A percentile compares a stretch with the other conserved stretches of the same genome.
Evolutionary conservation across 2,329 filamentous ascomycete genomes (phyloP).

Genomic region (Acrocalymma vagum): DNA sequence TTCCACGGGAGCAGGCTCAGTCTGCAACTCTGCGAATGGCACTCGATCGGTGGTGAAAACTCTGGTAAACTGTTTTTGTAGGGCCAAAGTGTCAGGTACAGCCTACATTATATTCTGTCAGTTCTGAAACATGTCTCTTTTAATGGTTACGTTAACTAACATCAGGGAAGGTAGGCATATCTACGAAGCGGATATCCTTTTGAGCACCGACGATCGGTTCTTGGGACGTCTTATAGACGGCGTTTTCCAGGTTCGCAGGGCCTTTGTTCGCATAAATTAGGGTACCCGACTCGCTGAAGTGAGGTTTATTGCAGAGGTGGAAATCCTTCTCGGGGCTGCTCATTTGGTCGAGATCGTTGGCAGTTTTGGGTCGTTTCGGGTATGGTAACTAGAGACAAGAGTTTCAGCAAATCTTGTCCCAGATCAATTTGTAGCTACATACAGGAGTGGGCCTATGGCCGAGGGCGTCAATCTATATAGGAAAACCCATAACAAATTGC

Average conservation of each 20-base stretch:
- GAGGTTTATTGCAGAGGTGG: constrained; percentile 78
- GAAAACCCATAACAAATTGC: constrained; percentile 53
- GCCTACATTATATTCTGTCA: constrained; percentile 55
- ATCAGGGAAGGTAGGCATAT: constrained; percentile 61
- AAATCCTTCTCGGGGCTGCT: constrained; percentile 71
- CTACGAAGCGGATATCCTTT: constrained; percentile 71
- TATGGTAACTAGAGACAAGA: constrained; percentile 78
- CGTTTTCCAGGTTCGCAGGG: constrained; percentile 52
- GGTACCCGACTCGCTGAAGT: constrained; percentile 79
- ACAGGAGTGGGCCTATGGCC: constrained; percentile 44
- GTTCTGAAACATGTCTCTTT: constrained; percentile 1
- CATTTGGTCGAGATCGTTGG: constrained; percentile 70
- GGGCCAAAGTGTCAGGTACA: constrained; percentile 62
- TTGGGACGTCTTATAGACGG: constrained; percentile 63
- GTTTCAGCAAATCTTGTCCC: constrained; percentile 48
- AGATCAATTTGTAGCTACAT: constrained; percentile 54
- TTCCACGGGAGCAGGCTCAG: constrained; percentile 57
- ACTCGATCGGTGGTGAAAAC: constrained; percentile 57
- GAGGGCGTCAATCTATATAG: constrained; percentile 41
- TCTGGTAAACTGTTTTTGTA: constrained; percentile 65
- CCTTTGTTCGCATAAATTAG: constrained; percentile 70
- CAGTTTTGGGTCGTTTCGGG: constrained; percentile 77
- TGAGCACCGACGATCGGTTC: constrained; percentile 69
- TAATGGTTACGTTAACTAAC: constrained; percentile 41
- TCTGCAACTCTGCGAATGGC: constrained; percentile 65